Conservation (phyloP, 2,329 filamentous ascomycete species). For the Pseudogymnoascus sp. region DNA sequence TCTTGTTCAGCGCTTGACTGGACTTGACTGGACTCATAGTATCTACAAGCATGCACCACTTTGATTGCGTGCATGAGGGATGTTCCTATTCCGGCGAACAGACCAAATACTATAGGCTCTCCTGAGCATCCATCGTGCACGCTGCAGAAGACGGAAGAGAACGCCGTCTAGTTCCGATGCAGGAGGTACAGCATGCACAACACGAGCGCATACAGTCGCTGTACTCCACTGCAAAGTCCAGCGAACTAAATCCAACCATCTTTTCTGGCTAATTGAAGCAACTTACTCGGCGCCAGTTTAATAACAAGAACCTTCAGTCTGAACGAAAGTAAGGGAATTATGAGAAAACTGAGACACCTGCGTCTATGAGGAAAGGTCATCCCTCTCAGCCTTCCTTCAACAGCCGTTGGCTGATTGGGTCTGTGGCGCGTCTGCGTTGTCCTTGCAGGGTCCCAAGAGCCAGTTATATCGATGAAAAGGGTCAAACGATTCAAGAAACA, state of each 20-base stretch:
- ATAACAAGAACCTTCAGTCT: not conserved
- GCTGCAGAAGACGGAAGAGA: slow-evolving; percentile 12
- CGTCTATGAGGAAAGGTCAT: not conserved
- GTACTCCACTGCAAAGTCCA: slow-evolving; percentile 4
- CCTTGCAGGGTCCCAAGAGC: slow-evolving; percentile 11
- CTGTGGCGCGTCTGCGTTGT: slow-evolving; percentile 7
- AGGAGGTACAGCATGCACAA: slow-evolving; percentile 13
- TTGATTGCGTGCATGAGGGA: slow-evolving; percentile 12
- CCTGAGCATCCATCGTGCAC: not conserved
- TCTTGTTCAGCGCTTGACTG: slow-evolving; percentile 9
- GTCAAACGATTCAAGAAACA: not conserved
- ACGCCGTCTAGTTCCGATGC: slow-evolving; percentile 11
- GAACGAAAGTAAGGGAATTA: not conserved
- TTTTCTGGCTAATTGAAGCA: not conserved
- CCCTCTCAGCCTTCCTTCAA: slow-evolving; percentile 3
- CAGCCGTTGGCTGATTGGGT: slow-evolving; percentile 12
- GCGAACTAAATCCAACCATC: not conserved
- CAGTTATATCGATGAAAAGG: slow-evolving; percentile 6
- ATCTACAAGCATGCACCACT: not conserved
- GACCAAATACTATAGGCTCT: not conserved
- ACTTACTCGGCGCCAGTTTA: not conserved
- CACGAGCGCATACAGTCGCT: slow-evolving; percentile 7
- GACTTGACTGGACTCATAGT: not conserved
- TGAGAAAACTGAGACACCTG: slow-evolving; percentile 7
- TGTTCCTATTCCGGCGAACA: not conserved